Percentiles rank a stretch among this genome's conserved stretches.
Conservation (phyloP, 2,329 filamentous ascomycete species). For the Pestalotiopsis sp. region DNA sequence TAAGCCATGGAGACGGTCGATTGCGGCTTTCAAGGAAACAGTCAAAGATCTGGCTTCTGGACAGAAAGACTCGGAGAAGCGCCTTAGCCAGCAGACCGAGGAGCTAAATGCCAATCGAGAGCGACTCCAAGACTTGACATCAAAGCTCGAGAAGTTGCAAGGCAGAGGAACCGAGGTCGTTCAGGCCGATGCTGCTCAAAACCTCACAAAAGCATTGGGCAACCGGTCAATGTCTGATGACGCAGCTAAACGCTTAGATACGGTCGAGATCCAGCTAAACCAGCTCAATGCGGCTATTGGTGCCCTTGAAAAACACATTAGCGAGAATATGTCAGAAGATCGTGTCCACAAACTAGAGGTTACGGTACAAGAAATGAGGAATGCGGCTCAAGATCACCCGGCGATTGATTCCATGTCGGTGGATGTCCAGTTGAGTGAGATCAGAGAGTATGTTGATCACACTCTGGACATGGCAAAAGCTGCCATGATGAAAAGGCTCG, state of each 20-base stretch:
- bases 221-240: background rate
- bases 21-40: background rate
- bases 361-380: background rate
- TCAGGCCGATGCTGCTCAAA: background rate
- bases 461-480: background rate
- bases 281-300: background rate
- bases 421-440: background rate
- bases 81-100: background rate
- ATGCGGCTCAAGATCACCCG: background rate
- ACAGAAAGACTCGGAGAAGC: no score
- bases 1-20: background rate
- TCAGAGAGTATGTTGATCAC: constrained; percentile 6
- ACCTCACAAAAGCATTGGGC: background rate
- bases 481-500: background rate
- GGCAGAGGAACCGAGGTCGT: background rate
- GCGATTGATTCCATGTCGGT: background rate
- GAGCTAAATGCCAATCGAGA: background rate
- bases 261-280: background rate
- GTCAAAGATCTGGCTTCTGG: background rate
- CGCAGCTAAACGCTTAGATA: background rate
- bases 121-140: background rate
- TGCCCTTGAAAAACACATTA: background rate
- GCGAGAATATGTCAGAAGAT: background rate
- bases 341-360: background rate
- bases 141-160: background rate